Base-by-base conservation (phyloP, 768 basidiomycete species). In the Candolleomyces efflorescens region DNA sequence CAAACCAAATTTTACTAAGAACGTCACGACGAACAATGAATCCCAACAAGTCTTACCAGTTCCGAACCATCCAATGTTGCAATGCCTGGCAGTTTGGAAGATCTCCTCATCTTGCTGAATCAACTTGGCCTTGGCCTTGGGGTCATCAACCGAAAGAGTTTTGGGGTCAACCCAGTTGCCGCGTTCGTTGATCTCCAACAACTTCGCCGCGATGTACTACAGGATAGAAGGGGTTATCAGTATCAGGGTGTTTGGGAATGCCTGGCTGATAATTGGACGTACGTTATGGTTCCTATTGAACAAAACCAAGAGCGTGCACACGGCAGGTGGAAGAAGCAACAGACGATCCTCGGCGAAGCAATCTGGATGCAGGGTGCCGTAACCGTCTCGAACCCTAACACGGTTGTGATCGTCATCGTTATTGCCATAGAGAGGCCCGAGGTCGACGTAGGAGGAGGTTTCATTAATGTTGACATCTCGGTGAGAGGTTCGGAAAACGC, bases 201-300 rank as follows among this genome's bases (percentile, higher is more conserved):
- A 73, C 63, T 86, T 90, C 56, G 76, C 76, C 10, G 89, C 90
- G 54, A 93, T 92, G 69, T 89, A 91, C 90, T 94, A 60, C 43
- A 37, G 36, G 26, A 46, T 12, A 23, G 17, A 24, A 32, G 12
- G 17, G 1, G 7, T 32, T 2, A 39, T 36, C 24, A 41, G 12
- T 27, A 27, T 22, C 9, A 32, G 32, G 32, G 5, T 32, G 32
- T 32, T 32, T 32, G 32, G 32, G 32, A 32, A 32, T 32, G 32
- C 32, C 24, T 4, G 56, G 38, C 54, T 6, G 53, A 45, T 1
- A 54, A 51, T 43, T 54, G 32, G 3, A 17, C 86, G 60, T 61
- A 92, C 91, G 64, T 91, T 94, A 66, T 94, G 92, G 60, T 94
- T 94, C n/a, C 92, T 81, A 65, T 79, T 90, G 78, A 93, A 94